Conservation (phyloP, 768 basidiomycete genomes). For the Epithele typhae region DNA sequence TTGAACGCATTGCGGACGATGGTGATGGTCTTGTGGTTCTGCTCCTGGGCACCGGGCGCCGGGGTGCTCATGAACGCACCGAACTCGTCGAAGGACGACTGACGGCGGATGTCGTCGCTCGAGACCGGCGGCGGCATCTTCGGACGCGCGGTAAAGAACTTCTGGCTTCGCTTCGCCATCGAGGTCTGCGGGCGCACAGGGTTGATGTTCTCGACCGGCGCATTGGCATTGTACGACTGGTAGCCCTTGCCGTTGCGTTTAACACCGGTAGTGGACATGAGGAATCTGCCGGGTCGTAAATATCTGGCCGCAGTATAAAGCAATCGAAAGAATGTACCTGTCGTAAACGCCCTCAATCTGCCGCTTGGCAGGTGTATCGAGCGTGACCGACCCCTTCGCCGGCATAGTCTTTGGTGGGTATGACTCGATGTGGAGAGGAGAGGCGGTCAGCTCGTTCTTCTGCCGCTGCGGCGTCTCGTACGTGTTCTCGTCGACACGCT, state of each 20-base stretch:
- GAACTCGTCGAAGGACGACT: slow-evolving; percentile 60
- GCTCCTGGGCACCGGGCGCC: slow-evolving; percentile 30
- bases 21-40: slow-evolving; percentile 45
- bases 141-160: slow-evolving; percentile 45
- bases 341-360: slow-evolving; percentile 76
- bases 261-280: slow-evolving; percentile 79
- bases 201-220: slow-evolving; percentile 38
- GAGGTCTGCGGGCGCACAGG: slow-evolving; percentile 20
- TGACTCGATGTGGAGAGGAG: slow-evolving; percentile 60
- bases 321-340: slow-evolving; percentile 27
- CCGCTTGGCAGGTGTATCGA: slow-evolving; percentile 50
- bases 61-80: slow-evolving; percentile 33
- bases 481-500: slow-evolving; percentile 46
- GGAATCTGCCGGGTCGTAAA: slow-evolving; percentile 39
- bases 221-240: slow-evolving; percentile 57
- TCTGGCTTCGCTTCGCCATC: slow-evolving; percentile 33
- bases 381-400: slow-evolving; percentile 28
- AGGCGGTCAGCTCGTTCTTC: slow-evolving; percentile 53
- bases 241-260: slow-evolving; percentile 79
- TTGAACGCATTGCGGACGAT: slow-evolving; percentile 71
- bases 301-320: no score
- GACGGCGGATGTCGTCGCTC: slow-evolving; percentile 50
- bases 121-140: slow-evolving; percentile 72
- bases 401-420: slow-evolving; percentile 46
- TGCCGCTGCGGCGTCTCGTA: slow-evolving; percentile 41